Conservation (phyloP, 331 rosid species). For the Ulmus americana region DNA sequence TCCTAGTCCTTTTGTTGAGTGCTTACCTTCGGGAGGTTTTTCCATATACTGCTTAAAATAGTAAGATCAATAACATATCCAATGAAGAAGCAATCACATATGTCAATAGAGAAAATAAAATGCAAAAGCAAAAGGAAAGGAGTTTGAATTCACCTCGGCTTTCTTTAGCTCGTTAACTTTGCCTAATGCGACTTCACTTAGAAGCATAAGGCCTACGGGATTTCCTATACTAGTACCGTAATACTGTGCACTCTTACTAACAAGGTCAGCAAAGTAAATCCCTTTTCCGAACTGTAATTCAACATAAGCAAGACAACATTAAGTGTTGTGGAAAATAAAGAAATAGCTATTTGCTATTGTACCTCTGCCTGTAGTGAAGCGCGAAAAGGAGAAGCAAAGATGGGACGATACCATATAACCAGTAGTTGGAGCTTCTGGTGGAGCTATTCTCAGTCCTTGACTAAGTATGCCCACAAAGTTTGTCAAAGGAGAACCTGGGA, state of each 20-base stretch:
- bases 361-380: not conserved
- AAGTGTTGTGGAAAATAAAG: not conserved
- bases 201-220: constrained; percentile 80
- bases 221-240: constrained; percentile 79
- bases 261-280: constrained; percentile 85
- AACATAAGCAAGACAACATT: constrained; percentile 11
- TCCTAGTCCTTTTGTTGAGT: constrained; percentile 88
- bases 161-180: constrained; percentile 74
- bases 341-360: not conserved
- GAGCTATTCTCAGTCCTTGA: constrained; percentile 97
- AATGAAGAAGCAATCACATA: not conserved
- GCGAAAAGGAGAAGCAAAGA: not conserved
- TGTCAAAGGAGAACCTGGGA: constrained; percentile 80
- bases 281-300: constrained; percentile 88
- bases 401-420: constrained; percentile 75
- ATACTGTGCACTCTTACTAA: constrained; percentile 96
- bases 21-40: constrained; percentile 85
- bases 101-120: not conserved
- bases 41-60: constrained; percentile 64
- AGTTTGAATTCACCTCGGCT: constrained; percentile 49
- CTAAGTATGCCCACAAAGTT: constrained; percentile 88
- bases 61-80: not conserved
- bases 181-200: constrained; percentile 93
- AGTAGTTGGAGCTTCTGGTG: constrained; percentile 98
- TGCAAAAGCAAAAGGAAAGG: not conserved